These are phyloP conservation scores for Calonectria multiphialidica DNA, from an alignment of 2,329 filamentous ascomycete species.

Conservation along the genomic window DNA sequence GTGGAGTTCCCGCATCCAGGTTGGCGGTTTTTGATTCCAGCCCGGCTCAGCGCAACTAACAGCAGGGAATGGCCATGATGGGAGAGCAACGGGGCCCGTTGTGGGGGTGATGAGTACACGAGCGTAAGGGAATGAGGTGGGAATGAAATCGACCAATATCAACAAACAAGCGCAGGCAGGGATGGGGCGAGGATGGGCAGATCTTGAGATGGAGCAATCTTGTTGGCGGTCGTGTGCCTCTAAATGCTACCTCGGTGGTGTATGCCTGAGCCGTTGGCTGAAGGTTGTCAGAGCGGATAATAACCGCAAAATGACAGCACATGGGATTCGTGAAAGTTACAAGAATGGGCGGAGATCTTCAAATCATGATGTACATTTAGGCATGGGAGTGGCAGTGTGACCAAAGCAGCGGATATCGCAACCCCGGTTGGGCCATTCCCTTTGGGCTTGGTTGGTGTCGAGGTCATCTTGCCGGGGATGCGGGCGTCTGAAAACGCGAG, in stretches of 20 bases:
- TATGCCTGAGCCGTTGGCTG: not conserved
- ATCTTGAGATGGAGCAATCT: constrained; percentile 36
- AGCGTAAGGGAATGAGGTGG: constrained; percentile 2
- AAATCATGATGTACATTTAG: constrained; percentile 4
- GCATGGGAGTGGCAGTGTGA: not conserved
- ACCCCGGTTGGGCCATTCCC: not conserved
- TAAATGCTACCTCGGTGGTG: not conserved
- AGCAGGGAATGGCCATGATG: constrained; percentile 18
- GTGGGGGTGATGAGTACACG: not conserved
- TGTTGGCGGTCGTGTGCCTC: constrained; percentile 15
- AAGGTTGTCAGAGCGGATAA: not conserved
- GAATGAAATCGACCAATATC: constrained; percentile 35
- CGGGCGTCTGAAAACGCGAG: not conserved
- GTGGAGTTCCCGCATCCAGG: constrained; percentile 39
- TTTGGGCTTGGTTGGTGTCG: constrained; percentile 7
- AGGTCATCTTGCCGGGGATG: constrained; percentile 2
- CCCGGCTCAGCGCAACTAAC: constrained; percentile 24
- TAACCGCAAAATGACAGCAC: not conserved
- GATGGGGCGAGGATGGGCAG: constrained; percentile 38
- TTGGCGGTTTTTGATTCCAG: constrained; percentile 33
- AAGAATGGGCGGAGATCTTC: constrained; percentile 6
- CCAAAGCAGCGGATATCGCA: not conserved
- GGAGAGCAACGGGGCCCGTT: not conserved
- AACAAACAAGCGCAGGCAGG: constrained; percentile 33
- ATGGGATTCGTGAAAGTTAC: not conserved